These are phyloP conservation scores for Annulohypoxylon nitens DNA, from an alignment of 495 filamentous ascomycete species.

Conservation along the genomic window DNA sequence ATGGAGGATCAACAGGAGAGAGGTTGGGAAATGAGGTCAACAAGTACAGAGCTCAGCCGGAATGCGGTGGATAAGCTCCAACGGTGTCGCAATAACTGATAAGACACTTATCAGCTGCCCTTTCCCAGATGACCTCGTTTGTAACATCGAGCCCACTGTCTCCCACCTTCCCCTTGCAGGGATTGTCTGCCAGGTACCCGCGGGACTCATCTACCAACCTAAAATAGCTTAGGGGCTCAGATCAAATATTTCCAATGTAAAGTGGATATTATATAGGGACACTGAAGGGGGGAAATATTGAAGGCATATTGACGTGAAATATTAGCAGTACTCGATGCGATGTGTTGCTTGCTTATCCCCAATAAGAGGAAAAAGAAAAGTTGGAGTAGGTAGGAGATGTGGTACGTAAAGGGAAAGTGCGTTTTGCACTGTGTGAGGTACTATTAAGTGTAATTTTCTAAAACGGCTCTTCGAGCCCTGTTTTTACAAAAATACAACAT, in stretches of 20 bases:
- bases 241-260: not conserved
- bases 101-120: conserved; percentile 16
- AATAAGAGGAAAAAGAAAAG: too few species aligned
- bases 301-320: too few species aligned
- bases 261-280: not conserved
- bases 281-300: too few species aligned
- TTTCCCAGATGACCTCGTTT: conserved; percentile 10
- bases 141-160: not conserved
- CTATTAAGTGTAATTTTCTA: too few species aligned
- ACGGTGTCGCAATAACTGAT: conserved; percentile 4
- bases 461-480: too few species aligned
- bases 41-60: conserved; percentile 12
- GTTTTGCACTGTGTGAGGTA: too few species aligned
- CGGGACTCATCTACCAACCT: not conserved
- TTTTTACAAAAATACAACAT: too few species aligned
- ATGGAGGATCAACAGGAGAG: conserved; percentile 12
- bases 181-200: not conserved
- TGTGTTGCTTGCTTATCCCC: too few species aligned
- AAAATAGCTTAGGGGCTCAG: not conserved
- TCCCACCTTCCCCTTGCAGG: conserved; percentile 1
- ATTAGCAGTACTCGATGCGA: too few species aligned
- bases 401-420: too few species aligned
- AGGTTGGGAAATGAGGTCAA: conserved; percentile 31
- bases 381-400: too few species aligned
- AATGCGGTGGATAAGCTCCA: not conserved